A percentile compares a stretch with the other conserved stretches of the same genome.
Evolutionary conservation across 371 early-diverging fungal genomes (phyloP).

Genomic region (Mortierella sp.): DNA sequence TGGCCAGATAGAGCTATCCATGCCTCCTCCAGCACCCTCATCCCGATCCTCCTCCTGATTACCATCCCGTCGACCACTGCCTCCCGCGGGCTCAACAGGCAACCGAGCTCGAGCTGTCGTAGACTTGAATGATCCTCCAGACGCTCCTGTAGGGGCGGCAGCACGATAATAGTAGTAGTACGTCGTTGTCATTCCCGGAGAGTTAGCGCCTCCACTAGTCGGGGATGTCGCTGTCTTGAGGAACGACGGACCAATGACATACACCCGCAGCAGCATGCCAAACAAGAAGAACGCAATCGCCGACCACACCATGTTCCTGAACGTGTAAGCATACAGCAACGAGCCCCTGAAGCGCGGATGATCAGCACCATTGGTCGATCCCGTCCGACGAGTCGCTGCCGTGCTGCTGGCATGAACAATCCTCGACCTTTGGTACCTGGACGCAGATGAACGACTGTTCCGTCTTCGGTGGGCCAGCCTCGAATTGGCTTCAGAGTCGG

Average conservation of each 20-base stretch:
- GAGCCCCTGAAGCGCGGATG: slow-evolving; percentile 53
- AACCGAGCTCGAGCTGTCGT: not conserved
- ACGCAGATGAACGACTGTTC: slow-evolving; percentile 18
- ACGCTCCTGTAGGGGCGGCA: slow-evolving; percentile 10
- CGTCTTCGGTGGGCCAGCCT: slow-evolving; percentile 16
- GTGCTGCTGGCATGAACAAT: slow-evolving; percentile 7
- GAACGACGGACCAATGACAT: slow-evolving; percentile 55
- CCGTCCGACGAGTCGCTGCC: slow-evolving; percentile 7
- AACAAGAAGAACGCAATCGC: slow-evolving; percentile 41
- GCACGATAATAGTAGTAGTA: slow-evolving; percentile 47
- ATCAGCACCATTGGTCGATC: slow-evolving; percentile 50
- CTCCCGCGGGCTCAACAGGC: not conserved
- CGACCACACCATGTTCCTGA: slow-evolving; percentile 50
- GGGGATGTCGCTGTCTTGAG: slow-evolving; percentile 28
- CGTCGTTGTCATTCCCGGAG: slow-evolving; percentile 16
- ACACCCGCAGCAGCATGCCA: slow-evolving; percentile 37
- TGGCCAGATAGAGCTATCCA: slow-evolving; percentile 30
- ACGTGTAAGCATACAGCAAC: slow-evolving; percentile 43
- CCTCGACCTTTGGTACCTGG: slow-evolving; percentile 9
- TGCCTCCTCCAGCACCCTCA: not conserved
- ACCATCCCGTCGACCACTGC: not conserved
- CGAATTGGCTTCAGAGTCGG: slow-evolving; percentile 1
- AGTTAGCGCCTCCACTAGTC: not conserved
- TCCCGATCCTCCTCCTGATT: not conserved
- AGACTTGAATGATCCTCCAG: not conserved